Evolutionary conservation across 306 rosid species (phyloP).

Genomic region (Adenanthera pavonina): DNA sequence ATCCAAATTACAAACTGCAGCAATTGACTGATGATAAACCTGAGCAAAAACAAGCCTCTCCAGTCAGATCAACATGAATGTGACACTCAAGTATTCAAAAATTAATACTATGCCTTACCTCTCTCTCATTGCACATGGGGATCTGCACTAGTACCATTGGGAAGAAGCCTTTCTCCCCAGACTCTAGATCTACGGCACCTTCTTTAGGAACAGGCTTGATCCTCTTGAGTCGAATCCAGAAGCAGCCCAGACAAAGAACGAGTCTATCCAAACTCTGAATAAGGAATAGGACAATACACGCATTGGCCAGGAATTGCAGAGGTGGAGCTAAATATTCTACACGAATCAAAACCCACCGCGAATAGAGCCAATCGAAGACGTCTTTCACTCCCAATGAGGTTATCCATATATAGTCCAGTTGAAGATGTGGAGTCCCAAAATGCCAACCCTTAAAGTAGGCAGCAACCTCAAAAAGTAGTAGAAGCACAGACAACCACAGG

Average conservation of each 20-base stretch:
- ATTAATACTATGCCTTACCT: constrained; percentile 49
- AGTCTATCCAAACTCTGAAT: constrained; percentile 86
- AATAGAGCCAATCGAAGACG: constrained; percentile 64
- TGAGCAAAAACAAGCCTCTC: constrained; percentile 38
- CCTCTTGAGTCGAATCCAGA: constrained; percentile 83
- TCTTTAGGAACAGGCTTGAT: constrained; percentile 73
- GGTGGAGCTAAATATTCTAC: constrained; percentile 87
- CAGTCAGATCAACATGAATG: constrained; percentile 25
- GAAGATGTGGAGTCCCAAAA: constrained; percentile 57
- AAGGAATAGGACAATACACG: constrained; percentile 73
- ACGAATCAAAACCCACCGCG: constrained; percentile 74
- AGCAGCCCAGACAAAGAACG: constrained; percentile 80
- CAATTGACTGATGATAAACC: constrained; percentile 94
- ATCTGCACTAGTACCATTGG: constrained; percentile 95
- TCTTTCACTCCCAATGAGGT: constrained; percentile 61
- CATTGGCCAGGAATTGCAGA: constrained; percentile 77
- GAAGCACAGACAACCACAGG: constrained; percentile 59
- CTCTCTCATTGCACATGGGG: constrained; percentile 96
- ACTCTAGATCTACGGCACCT: constrained; percentile 62
- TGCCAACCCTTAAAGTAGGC: constrained; percentile 86
- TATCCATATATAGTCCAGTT: constrained; percentile 54
- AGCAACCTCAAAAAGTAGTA: constrained; percentile 67
- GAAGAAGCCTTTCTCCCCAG: constrained; percentile 66
- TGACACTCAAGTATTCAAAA: neutral
- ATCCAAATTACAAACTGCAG: constrained; percentile 82